A percentile compares a stretch with the other conserved stretches of the same genome.
Conservation (phyloP, 2,329 filamentous ascomycete species). For the Fusarium sp. region DNA sequence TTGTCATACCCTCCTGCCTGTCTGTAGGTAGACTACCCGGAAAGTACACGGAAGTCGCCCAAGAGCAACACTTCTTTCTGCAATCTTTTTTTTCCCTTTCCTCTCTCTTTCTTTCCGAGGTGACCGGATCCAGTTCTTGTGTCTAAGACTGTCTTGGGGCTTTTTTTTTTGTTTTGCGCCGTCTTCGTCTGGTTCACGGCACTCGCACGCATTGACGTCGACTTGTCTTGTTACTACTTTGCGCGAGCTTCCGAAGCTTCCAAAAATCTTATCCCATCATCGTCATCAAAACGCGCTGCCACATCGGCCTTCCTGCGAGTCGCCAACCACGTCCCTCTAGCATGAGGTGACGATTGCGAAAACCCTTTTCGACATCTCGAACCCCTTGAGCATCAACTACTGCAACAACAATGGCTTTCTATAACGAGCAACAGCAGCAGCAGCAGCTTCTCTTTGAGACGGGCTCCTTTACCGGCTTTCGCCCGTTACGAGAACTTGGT, state of each 20-base stretch:
- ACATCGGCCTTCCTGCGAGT: conserved; percentile 10
- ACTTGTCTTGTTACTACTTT: neutral
- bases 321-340: conserved; percentile 27
- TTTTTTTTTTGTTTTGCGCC: neutral
- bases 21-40: neutral
- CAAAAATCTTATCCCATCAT: conserved; percentile 15
- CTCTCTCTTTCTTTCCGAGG: neutral
- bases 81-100: neutral
- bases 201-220: conserved; percentile 29
- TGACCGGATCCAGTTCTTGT: conserved; percentile 21
- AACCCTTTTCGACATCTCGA: conserved; percentile 50
- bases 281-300: conserved; percentile 30
- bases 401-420: conserved; percentile 47
- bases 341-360: conserved; percentile 57
- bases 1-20: conserved; percentile 14
- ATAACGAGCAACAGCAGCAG: conserved; percentile 59
- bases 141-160: conserved; percentile 10
- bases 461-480: conserved; percentile 71
- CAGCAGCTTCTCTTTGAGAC: conserved; percentile 65
- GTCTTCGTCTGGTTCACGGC: conserved; percentile 9
- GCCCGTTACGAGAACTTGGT: conserved; percentile 62
- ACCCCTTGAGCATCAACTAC: conserved; percentile 13
- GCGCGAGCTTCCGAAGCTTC: conserved; percentile 35
- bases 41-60: conserved; percentile 29
- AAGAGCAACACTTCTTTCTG: neutral